Base-by-base conservation (phyloP, 2,329 filamentous ascomycete species). In the Venturia carpophila region DNA sequence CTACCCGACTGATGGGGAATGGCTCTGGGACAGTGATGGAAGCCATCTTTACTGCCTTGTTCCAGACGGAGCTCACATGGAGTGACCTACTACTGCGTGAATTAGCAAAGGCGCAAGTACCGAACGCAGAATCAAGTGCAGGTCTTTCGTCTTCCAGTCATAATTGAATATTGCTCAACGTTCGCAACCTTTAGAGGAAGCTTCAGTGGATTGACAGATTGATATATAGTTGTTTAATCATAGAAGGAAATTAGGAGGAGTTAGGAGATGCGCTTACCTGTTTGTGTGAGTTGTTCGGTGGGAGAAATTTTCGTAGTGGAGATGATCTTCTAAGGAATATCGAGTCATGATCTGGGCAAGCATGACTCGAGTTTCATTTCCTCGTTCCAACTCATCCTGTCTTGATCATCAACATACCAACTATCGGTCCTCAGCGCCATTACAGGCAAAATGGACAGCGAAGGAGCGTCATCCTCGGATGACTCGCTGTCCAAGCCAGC, bases 131-230 rank as follows among this genome's bases (percentile, higher is more conserved):
- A 37, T 15, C 17, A 34, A n/a, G 27, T 58, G 30, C 34, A 39
- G 27, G 5, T 58, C 37, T 41, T 37, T 58, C 52, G 27, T 58
- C 30, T 37, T 62, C 49, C 19, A 52, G 71, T 75, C 74, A 76
- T 74, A 73, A 71, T 73, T 75, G 52, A 58, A 75, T 70, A 76
- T 76, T 72, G 74, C 72, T 72, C 74, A 73, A 69, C 69, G 68
- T 77, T 70, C 67, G 77, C 82, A 79, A 76, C 83, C 80, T 81
- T 79, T 75, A 79, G 77, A 77, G 79, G 27, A 74, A 69, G 60
- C 39, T 66, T 90, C 87, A 89, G 88, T 82, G 86, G 88, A 91
- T 90, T 91, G 88, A 91, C 88, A 91, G 88, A 91, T 90, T 85
- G 80, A 58, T 58, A 58, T 37, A 58, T 58, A 37, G 52, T 79